Percentiles rank a stretch among this genome's conserved stretches.
These are phyloP conservation scores for Cyclotella distinguenda DNA, from an alignment of 108 stramenopile species.

Conservation along the genomic window DNA sequence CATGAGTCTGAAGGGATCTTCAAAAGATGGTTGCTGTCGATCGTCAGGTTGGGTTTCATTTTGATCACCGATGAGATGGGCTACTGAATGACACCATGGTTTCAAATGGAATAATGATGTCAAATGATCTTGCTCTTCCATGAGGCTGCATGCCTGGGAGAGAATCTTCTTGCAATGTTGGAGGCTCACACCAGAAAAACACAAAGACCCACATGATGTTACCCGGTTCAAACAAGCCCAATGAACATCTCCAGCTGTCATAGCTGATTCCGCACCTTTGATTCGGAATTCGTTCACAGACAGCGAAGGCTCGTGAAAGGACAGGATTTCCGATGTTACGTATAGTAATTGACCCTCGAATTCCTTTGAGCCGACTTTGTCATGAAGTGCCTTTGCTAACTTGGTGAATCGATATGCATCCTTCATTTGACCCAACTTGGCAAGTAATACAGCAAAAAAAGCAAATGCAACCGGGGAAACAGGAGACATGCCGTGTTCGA, in stretches of 20 bases:
- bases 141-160: no score
- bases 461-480: slow-evolving; percentile 14
- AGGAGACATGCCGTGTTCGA: slow-evolving; percentile 13
- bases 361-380: not conserved
- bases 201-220: not conserved
- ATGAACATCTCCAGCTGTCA: slow-evolving; percentile 5
- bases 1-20: no score
- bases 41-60: no score
- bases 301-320: slow-evolving; percentile 12
- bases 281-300: not conserved
- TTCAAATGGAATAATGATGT: no score
- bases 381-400: slow-evolving; percentile 8
- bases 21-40: no score
- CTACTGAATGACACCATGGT: no score
- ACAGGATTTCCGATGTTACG: not conserved
- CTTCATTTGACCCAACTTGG: not conserved
- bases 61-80: no score
- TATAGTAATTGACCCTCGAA: not conserved
- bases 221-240: not conserved
- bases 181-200: no score
- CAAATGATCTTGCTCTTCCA: no score
- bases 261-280: not conserved
- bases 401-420: slow-evolving; percentile 11
- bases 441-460: slow-evolving; percentile 8
- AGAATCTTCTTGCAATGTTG: no score